Conservation (phyloP, 441 rosid genomes). For the Eruca vesicaria region DNA sequence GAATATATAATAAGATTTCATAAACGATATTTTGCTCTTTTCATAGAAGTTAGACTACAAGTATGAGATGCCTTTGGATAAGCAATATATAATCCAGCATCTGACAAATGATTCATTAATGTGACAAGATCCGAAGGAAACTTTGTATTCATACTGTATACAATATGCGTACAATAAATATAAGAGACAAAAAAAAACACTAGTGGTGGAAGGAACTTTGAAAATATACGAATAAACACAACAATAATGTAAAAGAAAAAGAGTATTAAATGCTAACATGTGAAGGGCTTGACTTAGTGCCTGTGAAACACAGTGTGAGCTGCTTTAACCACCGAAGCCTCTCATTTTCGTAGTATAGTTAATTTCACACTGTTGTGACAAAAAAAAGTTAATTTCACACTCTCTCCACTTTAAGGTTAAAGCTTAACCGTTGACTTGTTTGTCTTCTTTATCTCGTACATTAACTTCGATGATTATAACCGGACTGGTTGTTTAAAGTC, state of each 20-base stretch:
- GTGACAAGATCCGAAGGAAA: not conserved
- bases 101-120: not conserved
- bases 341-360: not conserved
- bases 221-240: slow-evolving; percentile 8
- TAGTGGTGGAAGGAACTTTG: slow-evolving; percentile 18
- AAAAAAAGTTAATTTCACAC: not conserved
- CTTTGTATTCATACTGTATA: not conserved
- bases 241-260: not conserved
- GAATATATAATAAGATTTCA: not conserved
- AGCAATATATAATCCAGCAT: not conserved
- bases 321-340: not conserved
- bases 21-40: not conserved
- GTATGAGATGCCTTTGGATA: not conserved
- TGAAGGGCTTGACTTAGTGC: slow-evolving; percentile 34
- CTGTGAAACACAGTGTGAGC: too few relatives aligned
- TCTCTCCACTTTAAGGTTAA: not conserved
- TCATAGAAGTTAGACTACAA: not conserved
- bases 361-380: not conserved
- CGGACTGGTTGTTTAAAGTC: not conserved
- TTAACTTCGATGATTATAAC: not conserved
- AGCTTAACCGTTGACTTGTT: not conserved
- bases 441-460: not conserved
- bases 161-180: slow-evolving; percentile 20
- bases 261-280: slow-evolving; percentile 36
- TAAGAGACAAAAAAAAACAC: slow-evolving; percentile 25